Evolutionary conservation across 2,329 filamentous ascomycete species (phyloP).

Genomic region (Bimuria novae-zelandiae): DNA sequence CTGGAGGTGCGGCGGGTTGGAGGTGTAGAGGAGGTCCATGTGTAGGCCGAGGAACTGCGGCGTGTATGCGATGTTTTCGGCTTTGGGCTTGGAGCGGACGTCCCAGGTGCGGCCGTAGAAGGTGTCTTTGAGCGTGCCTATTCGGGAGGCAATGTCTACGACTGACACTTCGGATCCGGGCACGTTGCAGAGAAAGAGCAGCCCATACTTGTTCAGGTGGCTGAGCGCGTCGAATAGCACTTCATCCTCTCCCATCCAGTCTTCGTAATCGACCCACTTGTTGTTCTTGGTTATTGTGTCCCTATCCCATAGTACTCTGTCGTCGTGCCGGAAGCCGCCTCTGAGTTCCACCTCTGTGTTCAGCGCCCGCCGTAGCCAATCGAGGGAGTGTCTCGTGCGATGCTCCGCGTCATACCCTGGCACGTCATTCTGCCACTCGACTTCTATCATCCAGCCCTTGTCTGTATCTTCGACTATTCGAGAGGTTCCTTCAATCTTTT

Average conservation of each 20-base stretch:
- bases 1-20: conserved; percentile 78
- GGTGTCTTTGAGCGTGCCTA: conserved; percentile 80
- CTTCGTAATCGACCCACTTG: conserved; percentile 67
- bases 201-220: conserved; percentile 67
- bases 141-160: conserved; percentile 68
- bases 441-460: conserved; percentile 53
- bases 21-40: conserved; percentile 90
- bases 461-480: conserved; percentile 41
- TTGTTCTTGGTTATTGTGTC: conserved; percentile 54
- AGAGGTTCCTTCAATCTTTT: conserved; percentile 42
- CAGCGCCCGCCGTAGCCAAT: conserved; percentile 37
- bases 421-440: conserved; percentile 67
- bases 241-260: conserved; percentile 67
- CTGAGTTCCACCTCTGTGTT: conserved; percentile 37
- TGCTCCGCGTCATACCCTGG: conserved; percentile 49
- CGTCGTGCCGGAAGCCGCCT: conserved; percentile 42
- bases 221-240: conserved; percentile 66
- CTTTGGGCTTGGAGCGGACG: conserved; percentile 77
- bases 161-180: conserved; percentile 71
- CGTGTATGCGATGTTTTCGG: conserved; percentile 91
- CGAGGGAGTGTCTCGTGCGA: conserved; percentile 46
- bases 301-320: conserved; percentile 53
- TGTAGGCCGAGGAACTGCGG: conserved; percentile 81
- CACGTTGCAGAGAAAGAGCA: conserved; percentile 77
- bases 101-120: conserved; percentile 94